These are phyloP conservation scores for Hypoxylon sp. DNA, from an alignment of 2,329 filamentous ascomycete genomes.

Conservation along the genomic window DNA sequence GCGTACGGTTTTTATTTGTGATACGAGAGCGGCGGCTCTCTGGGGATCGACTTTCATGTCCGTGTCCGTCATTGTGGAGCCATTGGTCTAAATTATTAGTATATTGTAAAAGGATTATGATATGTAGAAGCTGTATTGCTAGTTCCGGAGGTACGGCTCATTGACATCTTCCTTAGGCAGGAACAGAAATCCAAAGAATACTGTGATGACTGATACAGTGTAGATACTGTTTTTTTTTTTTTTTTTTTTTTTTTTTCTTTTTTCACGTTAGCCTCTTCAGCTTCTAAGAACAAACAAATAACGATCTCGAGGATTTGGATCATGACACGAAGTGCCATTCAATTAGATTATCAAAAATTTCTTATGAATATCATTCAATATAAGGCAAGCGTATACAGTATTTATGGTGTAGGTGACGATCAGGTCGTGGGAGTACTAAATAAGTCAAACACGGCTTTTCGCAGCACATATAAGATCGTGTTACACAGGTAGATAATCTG, in stretches of 20 bases:
- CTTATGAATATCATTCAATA: not conserved
- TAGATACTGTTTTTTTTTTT: slow-evolving; percentile 17
- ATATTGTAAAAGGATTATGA: not conserved
- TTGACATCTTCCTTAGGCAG: slow-evolving; percentile 3
- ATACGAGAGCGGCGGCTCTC: slow-evolving; percentile 73
- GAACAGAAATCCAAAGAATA: slow-evolving; percentile 11
- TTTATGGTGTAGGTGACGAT: not conserved
- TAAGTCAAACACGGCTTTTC: not conserved
- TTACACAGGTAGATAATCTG: not conserved
- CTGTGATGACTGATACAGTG: slow-evolving; percentile 22
- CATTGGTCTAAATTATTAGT: slow-evolving; percentile 22
- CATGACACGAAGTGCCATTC: not conserved
- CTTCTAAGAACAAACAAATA: not conserved
- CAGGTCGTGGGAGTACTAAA: not conserved
- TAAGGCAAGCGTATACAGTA: not conserved
- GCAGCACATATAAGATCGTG: not conserved
- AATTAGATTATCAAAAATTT: not conserved
- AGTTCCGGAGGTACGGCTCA: slow-evolving; percentile 16
- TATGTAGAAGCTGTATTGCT: not conserved
- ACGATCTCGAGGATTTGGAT: not conserved
- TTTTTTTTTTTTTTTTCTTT: not conserved
- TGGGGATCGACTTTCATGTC: slow-evolving; percentile 74
- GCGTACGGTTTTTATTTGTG: slow-evolving; percentile 73
- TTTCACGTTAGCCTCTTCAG: not conserved
- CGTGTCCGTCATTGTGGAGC: slow-evolving; percentile 60